Conservation (phyloP, 73 alveolate species). For the Paramecium sexaurelia region DNA sequence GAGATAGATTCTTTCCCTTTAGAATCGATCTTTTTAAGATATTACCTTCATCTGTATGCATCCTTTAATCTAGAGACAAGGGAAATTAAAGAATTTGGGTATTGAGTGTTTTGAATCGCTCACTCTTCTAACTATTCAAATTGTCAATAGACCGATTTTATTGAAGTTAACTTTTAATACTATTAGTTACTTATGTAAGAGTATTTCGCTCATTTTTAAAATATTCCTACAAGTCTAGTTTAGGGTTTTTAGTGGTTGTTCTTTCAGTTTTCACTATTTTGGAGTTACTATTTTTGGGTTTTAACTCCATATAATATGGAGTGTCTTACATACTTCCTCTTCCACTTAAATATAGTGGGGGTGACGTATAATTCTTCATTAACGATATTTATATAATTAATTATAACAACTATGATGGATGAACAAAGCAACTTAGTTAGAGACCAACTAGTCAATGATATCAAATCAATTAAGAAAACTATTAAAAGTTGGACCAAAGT, state of each 20-base stretch:
- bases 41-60: constrained; percentile 34
- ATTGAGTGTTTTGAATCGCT: constrained; percentile 5
- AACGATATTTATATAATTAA: constrained; percentile 26
- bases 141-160: constrained; percentile 19
- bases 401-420: constrained; percentile 26
- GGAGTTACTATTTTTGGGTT: not conserved
- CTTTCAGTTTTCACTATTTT: constrained; percentile 32
- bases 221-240: constrained; percentile 32
- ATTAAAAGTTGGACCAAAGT: constrained; percentile 39
- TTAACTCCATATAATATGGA: constrained; percentile 40
- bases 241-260: constrained; percentile 32
- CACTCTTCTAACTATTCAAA: constrained; percentile 7
- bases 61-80: not conserved
- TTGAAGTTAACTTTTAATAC: not conserved
- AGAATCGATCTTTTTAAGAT: not conserved
- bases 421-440: not conserved
- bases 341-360: not conserved
- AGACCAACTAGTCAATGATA: not conserved
- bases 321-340: constrained; percentile 14
- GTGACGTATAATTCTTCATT: not conserved
- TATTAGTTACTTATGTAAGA: not conserved
- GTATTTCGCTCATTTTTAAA: constrained; percentile 46
- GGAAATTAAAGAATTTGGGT: not conserved
- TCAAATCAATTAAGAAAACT: constrained; percentile 4
- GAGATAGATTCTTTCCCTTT: constrained; percentile 29